Evolutionary conservation across 139 green algal species (phyloP).

Genomic region (Closterium sp.): DNA sequence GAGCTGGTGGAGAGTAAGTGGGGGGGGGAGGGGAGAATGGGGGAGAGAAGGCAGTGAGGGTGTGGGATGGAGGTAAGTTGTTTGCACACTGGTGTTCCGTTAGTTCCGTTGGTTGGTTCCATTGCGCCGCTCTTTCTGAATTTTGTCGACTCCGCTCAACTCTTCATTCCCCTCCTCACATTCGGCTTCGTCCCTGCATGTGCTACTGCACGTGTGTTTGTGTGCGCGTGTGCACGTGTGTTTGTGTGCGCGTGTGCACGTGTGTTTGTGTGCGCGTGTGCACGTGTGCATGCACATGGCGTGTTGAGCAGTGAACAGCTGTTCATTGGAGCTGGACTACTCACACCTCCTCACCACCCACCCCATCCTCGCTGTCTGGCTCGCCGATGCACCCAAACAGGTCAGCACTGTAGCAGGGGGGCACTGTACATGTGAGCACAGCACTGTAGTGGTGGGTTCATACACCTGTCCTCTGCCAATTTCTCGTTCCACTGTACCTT

Average conservation of each 20-base stretch:
- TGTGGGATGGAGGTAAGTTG: background rate
- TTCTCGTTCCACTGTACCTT: no score
- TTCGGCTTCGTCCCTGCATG: background rate
- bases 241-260: constrained; percentile 2
- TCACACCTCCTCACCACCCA: constrained; percentile 64
- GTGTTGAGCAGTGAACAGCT: constrained; percentile 1
- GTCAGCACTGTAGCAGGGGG: background rate
- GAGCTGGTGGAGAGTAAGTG: constrained; percentile 17
- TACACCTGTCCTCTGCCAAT: no score
- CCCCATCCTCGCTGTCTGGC: constrained; percentile 67
- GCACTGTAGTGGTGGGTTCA: no score
- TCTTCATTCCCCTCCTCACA: background rate
- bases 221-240: constrained; percentile 4
- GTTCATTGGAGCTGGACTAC: constrained; percentile 83
- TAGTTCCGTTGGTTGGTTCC: no score
- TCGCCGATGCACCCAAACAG: constrained; percentile 72
- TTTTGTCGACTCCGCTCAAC: no score
- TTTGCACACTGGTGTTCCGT: background rate
- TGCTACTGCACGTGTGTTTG: constrained; percentile 9
- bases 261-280: background rate
- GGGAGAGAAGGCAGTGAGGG: background rate
- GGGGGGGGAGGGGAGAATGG: background rate
- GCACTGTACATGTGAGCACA: no score
- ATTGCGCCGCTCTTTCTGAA: no score
- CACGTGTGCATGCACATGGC: background rate